A percentile compares a stretch with the other conserved stretches of the same genome.
Conservation (phyloP, 2,329 filamentous ascomycete species). For the Trichoderma pleuroti region DNA sequence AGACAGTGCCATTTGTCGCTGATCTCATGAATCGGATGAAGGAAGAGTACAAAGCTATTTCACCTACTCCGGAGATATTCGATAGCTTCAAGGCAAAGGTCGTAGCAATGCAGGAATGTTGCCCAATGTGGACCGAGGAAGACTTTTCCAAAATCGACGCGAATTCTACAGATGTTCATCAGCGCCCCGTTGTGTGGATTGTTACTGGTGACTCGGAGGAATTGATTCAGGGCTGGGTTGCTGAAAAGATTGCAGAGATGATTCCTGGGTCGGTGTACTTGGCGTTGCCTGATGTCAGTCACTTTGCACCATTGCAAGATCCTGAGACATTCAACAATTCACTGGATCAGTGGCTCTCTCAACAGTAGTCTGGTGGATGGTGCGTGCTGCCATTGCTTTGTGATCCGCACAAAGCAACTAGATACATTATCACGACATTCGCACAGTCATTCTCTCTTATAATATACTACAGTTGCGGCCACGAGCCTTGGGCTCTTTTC, state of each 20-base stretch:
- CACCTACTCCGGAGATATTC: background rate
- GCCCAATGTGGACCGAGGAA: background rate
- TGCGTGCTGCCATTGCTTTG: background rate
- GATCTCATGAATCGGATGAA: background rate
- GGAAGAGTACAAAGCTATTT: background rate
- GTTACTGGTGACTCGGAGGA: background rate
- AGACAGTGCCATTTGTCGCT: background rate
- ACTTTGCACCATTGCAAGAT: background rate
- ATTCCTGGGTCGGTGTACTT: background rate
- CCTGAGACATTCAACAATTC: background rate
- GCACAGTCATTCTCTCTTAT: rapidly evolving
- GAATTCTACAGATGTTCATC: background rate
- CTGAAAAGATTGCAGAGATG: background rate
- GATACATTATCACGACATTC: background rate
- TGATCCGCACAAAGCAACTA: background rate
- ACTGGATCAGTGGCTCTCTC: background rate
- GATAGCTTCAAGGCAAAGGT: background rate
- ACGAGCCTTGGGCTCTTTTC: rapidly evolving
- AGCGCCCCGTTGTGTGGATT: background rate
- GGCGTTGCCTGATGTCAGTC: background rate
- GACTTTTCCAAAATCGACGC: background rate
- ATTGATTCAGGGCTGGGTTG: background rate
- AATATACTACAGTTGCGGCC: background rate
- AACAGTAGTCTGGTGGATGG: background rate
- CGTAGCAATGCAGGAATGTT: background rate